Conservation (phyloP, 306 rosid genomes). For the Begonia peltatifolia region DNA sequence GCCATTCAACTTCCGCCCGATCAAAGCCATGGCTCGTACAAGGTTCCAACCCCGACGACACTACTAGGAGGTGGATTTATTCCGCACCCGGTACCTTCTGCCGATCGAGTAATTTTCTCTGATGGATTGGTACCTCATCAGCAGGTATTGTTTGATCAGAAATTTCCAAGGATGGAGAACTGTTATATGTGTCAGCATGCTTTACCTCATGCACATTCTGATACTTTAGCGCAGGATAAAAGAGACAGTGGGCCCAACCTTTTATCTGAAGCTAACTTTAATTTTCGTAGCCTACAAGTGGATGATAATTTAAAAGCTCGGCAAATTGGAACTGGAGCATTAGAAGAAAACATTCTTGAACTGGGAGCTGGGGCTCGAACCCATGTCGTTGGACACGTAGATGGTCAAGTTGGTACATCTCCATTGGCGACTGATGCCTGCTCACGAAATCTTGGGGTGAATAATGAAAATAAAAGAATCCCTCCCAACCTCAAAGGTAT, state of each 20-base stretch:
- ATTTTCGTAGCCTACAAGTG: conserved; percentile 28
- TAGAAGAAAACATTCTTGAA: conserved; percentile 33
- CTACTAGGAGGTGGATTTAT: conserved; percentile 37
- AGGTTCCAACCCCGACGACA: conserved; percentile 36
- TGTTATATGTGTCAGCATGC: conserved; percentile 62
- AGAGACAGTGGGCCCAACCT: conserved; percentile 18
- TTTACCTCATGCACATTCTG: conserved; percentile 81
- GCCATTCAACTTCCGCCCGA: conserved; percentile 59
- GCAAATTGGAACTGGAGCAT: conserved; percentile 31
- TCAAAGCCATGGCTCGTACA: conserved; percentile 40
- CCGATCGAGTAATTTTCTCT: conserved; percentile 31
- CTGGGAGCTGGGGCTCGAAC: conserved; percentile 32
- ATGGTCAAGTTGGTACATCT: conserved; percentile 27
- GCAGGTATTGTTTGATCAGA: conserved; percentile 33
- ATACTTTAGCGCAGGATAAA: conserved; percentile 47
- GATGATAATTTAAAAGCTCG: conserved; percentile 38
- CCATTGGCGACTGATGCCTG: conserved; percentile 18
- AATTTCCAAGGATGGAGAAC: conserved; percentile 30
- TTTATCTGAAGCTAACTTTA: conserved; percentile 32
- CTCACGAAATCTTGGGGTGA: conserved; percentile 23
- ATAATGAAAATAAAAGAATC: conserved; percentile 25
- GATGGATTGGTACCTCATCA: conserved; percentile 45
- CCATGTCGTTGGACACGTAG: conserved; percentile 25
- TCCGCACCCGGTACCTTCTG: conserved; percentile 56
- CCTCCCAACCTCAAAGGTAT: conserved; percentile 19